These are phyloP conservation scores for Chlamydomonas schloesseri DNA, from an alignment of 139 green algal genomes.

Conservation along the genomic window DNA sequence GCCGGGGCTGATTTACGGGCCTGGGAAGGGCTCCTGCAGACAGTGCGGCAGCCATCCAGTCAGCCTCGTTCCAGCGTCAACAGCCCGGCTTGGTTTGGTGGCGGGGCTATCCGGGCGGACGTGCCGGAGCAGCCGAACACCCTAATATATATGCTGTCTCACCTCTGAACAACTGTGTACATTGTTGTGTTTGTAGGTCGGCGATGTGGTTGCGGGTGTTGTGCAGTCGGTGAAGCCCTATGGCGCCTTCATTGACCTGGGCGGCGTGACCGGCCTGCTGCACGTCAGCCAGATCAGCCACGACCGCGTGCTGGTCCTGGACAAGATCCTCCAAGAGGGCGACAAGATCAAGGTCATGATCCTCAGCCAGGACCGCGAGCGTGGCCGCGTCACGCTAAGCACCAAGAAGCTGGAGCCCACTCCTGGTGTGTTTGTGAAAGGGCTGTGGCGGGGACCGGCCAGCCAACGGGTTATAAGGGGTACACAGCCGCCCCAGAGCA, in stretches of 20 bases:
- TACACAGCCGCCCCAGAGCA: too few relatives aligned
- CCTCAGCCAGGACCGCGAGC: conserved; percentile 90
- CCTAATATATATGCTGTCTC: too few relatives aligned
- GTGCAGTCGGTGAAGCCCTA: conserved; percentile 95
- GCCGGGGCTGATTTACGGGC: too few relatives aligned
- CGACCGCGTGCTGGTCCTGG: conserved; percentile 91
- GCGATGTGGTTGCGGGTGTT: conserved; percentile 93
- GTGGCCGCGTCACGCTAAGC: conserved; percentile 89
- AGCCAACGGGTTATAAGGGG: too few relatives aligned
- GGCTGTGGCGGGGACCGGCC: neutral
- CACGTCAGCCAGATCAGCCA: conserved; percentile 98
- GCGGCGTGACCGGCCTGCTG: conserved; percentile 93
- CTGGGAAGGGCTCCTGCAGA: too few relatives aligned
- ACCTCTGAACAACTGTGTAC: too few relatives aligned
- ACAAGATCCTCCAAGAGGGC: conserved; percentile 81
- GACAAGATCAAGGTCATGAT: conserved; percentile 99
- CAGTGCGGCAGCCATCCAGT: too few relatives aligned
- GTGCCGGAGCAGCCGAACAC: too few relatives aligned
- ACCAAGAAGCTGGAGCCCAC: conserved; percentile 99
- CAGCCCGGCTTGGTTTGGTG: too few relatives aligned
- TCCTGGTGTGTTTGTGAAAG: conserved; percentile 76
- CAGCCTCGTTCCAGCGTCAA: too few relatives aligned
- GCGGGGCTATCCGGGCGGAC: too few relatives aligned
- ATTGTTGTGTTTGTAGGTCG: conserved; percentile 61
- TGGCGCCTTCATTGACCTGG: conserved; percentile 97